phyloP scores from a whole-genome alignment of 208 protist genomes.

The Acanthamoeba castellanii region DNA sequence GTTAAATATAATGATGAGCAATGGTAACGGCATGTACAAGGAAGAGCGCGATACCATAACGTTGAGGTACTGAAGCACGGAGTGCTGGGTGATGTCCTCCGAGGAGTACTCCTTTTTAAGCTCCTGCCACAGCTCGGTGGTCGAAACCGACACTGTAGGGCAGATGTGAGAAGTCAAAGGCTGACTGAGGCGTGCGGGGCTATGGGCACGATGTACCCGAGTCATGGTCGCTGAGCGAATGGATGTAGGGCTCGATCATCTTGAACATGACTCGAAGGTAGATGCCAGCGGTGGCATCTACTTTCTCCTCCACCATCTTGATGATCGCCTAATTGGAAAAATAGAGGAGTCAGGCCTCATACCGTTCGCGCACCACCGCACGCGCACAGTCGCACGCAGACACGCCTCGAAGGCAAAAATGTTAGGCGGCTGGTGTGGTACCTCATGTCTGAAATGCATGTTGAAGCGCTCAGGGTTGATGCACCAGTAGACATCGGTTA shows the following conservation, averaged over 20 bases:
- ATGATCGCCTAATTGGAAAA: background rate
- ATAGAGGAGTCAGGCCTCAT: background rate
- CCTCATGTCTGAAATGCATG: slow-evolving; percentile 50
- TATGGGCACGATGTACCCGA: background rate
- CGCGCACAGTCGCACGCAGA: no score
- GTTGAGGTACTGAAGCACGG: slow-evolving; percentile 44
- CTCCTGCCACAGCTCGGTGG: slow-evolving; percentile 17
- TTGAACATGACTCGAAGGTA: slow-evolving; percentile 30
- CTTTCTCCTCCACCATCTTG: slow-evolving; percentile 42
- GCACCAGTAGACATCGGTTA: slow-evolving; percentile 61
- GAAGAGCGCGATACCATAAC: slow-evolving; percentile 23
- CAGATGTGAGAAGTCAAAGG: background rate
- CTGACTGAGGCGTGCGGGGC: background rate
- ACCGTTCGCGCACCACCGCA: background rate
- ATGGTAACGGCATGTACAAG: background rate
- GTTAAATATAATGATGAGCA: background rate
- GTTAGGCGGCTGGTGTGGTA: background rate
- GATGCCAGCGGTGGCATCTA: slow-evolving; percentile 43
- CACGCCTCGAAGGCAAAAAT: no score
- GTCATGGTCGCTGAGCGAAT: background rate
- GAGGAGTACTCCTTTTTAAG: slow-evolving; percentile 17
- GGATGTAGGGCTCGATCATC: slow-evolving; percentile 44
- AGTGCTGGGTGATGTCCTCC: slow-evolving; percentile 17
- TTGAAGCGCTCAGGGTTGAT: slow-evolving; percentile 61
- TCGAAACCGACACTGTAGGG: background rate